phyloP scores from a whole-genome alignment of 495 filamentous ascomycete species.

The Trichoderma asperelloides region DNA sequence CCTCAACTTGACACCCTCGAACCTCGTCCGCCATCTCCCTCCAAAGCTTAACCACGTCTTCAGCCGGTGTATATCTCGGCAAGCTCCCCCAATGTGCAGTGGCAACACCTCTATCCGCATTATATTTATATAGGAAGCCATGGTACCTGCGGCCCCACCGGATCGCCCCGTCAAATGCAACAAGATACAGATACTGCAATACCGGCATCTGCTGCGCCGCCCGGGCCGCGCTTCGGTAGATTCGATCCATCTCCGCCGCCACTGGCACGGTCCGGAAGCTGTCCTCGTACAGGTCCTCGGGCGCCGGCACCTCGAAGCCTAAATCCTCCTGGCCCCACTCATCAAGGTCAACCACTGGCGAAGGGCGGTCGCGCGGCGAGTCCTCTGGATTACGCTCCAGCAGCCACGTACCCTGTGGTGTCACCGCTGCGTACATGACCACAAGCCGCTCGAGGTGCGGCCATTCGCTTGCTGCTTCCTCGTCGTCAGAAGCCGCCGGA shows the following conservation, averaged over 20 bases:
- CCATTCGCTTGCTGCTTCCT: neutral
- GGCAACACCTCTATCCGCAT: neutral
- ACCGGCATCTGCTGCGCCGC: neutral
- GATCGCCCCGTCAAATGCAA: neutral
- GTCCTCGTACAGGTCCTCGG: neutral
- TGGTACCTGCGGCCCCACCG: neutral
- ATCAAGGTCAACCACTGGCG: neutral
- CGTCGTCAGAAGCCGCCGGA: neutral
- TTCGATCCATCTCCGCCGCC: neutral
- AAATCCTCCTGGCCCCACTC: neutral
- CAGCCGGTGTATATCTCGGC: neutral
- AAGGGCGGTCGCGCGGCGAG: neutral
- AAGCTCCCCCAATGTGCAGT: neutral
- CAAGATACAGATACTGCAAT: neutral
- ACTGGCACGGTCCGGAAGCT: neutral
- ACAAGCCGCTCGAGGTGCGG: neutral
- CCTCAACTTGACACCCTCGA: neutral
- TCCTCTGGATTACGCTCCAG: neutral
- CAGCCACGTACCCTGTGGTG: neutral
- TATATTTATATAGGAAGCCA: neutral
- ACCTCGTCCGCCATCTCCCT: neutral
- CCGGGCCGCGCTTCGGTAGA: neutral
- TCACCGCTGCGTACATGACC: neutral
- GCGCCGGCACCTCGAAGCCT: neutral
- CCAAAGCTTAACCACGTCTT: neutral